A percentile compares a stretch with the other conserved stretches of the same genome.
These are phyloP conservation scores for Tolypocladium tundrense DNA, from an alignment of 2,329 filamentous ascomycete genomes.

Conservation along the genomic window DNA sequence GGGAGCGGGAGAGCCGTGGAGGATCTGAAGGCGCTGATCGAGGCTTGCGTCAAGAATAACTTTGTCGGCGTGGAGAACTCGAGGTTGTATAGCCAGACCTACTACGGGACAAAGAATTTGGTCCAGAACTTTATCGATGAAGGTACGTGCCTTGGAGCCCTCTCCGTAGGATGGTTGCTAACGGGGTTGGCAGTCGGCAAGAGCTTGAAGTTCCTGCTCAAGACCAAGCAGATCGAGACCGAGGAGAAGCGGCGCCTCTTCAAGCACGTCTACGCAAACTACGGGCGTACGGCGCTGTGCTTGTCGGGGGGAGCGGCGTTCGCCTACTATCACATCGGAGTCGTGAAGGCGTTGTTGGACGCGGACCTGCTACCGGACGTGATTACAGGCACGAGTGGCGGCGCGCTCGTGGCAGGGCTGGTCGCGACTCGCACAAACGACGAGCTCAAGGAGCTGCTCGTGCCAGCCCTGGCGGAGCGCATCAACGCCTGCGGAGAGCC, in stretches of 20 bases:
- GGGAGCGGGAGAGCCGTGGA: constrained; percentile 48
- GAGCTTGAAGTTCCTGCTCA: constrained; percentile 55
- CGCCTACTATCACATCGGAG: constrained; percentile 93
- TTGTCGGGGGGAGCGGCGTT: constrained; percentile 89
- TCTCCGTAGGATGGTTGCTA: neutral
- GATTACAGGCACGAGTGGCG: constrained; percentile 92
- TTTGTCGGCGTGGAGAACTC: constrained; percentile 93
- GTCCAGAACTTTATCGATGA: constrained; percentile 88
- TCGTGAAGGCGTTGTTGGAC: constrained; percentile 81
- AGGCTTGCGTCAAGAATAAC: constrained; percentile 94
- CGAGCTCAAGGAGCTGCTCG: constrained; percentile 73
- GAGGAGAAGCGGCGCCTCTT: constrained; percentile 75
- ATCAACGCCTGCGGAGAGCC: constrained; percentile 81
- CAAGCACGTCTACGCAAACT: constrained; percentile 83
- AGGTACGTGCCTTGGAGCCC: constrained; percentile 31
- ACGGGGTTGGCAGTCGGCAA: constrained; percentile 42
- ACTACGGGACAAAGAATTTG: constrained; percentile 92
- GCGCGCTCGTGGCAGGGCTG: constrained; percentile 78
- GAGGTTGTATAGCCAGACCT: constrained; percentile 91
- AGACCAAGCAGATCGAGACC: constrained; percentile 54
- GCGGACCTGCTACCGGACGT: constrained; percentile 80
- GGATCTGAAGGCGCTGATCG: constrained; percentile 66
- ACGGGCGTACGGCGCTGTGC: constrained; percentile 83
- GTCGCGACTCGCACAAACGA: constrained; percentile 86
- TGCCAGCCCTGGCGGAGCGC: constrained; percentile 74